phyloP scores from a whole-genome alignment of 2,329 filamentous ascomycete species.

The Pestalotiopsis fici region DNA sequence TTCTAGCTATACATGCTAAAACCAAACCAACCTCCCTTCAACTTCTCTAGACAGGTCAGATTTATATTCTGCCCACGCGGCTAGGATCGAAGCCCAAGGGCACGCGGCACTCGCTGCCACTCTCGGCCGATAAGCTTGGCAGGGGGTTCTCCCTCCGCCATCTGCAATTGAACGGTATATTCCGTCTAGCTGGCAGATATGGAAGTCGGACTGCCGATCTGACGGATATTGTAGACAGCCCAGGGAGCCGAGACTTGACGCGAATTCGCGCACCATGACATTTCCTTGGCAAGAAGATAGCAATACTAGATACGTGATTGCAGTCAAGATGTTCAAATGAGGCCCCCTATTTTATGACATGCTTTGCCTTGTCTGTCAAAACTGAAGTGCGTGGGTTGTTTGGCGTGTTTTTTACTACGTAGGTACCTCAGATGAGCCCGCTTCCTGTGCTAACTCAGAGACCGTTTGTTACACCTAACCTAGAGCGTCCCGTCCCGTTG shows the following conservation, averaged over 20 bases:
- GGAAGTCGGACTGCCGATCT: not conserved
- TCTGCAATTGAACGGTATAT: not conserved
- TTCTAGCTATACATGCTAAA: not conserved
- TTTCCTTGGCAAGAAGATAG: not conserved
- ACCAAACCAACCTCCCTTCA: not conserved
- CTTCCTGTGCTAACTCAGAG: not conserved
- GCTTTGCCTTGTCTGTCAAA: not conserved
- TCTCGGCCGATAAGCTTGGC: not conserved
- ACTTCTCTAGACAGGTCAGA: not conserved
- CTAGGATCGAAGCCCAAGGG: not conserved
- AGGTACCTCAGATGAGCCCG: not conserved
- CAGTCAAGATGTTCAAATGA: not conserved
- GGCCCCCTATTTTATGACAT: not conserved
- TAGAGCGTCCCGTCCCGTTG: not conserved
- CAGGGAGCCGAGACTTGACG: not conserved
- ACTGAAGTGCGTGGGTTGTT: not conserved
- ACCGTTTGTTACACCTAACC: not conserved
- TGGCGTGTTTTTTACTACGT: not conserved
- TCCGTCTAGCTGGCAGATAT: not conserved
- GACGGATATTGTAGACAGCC: not conserved
- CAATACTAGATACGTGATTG: not conserved
- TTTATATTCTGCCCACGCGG: not conserved
- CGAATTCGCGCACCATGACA: not conserved
- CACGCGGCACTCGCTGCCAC: not conserved
- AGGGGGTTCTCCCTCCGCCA: not conserved